These are phyloP conservation scores for Tulasnella calospora DNA, from an alignment of 768 basidiomycete genomes.

Conservation along the genomic window DNA sequence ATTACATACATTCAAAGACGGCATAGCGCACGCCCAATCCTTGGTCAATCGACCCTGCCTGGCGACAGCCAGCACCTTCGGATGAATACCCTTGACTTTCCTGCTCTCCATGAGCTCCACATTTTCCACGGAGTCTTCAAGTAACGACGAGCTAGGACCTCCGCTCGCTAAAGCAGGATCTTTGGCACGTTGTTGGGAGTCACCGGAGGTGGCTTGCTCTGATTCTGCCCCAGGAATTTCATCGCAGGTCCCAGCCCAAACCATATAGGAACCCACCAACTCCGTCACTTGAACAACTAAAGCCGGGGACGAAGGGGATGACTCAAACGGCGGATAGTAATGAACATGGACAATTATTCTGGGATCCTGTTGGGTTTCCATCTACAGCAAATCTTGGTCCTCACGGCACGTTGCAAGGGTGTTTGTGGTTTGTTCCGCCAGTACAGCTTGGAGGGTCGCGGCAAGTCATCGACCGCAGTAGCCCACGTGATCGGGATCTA, in stretches of 20 bases:
- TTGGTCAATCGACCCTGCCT: conserved; percentile 54
- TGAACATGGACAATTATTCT: not conserved
- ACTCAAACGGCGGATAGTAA: conserved; percentile 15
- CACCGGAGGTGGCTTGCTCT: conserved; percentile 20
- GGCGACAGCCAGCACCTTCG: conserved; percentile 44
- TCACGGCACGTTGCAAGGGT: not conserved
- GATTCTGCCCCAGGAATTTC: conserved; percentile 30
- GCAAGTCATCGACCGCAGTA: too few relatives aligned
- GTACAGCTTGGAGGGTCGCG: too few relatives aligned
- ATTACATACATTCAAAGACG: conserved; percentile 41
- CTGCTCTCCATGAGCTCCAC: conserved; percentile 34
- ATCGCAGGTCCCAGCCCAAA: conserved; percentile 70
- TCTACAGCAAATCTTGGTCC: not conserved
- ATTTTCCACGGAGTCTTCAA: conserved; percentile 39
- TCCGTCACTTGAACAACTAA: conserved; percentile 54
- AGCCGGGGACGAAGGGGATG: conserved; percentile 4
- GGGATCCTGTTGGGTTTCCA: not conserved
- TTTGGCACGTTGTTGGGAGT: not conserved
- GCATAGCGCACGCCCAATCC: conserved; percentile 86
- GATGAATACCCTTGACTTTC: conserved; percentile 53
- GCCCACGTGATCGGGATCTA: too few relatives aligned
- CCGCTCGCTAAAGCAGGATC: not conserved
- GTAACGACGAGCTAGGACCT: conserved; percentile 1
- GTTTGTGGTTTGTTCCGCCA: not conserved
- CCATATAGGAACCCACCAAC: conserved; percentile 70